A percentile compares a stretch with the other conserved stretches of the same genome.
phyloP scores from a whole-genome alignment of 1,139 yeast species.

The Debaryomyces coudertii region DNA sequence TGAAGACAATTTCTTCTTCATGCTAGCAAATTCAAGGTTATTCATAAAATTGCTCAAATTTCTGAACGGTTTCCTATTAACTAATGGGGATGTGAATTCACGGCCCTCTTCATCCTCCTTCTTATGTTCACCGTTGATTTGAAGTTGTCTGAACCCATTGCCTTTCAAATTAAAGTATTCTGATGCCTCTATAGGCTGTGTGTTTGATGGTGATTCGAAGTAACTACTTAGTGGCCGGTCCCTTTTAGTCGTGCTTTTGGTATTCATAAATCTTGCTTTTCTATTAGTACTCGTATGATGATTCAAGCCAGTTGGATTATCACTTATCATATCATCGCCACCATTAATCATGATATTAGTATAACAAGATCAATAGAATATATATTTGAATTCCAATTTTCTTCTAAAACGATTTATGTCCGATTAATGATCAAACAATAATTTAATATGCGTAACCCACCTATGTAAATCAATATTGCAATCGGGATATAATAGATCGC shows the following conservation, averaged over 20 bases:
- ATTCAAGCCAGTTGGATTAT: constrained; percentile 1
- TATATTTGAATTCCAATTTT: not conserved
- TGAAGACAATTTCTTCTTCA: constrained; percentile 25
- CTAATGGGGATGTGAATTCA: constrained; percentile 21
- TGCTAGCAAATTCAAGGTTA: constrained; percentile 27
- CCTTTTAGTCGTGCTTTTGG: constrained; percentile 19
- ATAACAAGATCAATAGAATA: not conserved
- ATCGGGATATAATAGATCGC: not conserved
- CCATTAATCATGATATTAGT: not conserved
- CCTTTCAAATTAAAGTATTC: constrained; percentile 7
- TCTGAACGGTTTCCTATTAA: constrained; percentile 29
- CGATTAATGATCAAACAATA: not conserved
- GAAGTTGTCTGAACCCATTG: constrained; percentile 4
- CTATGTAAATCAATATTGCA: not conserved
- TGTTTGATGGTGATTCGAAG: constrained; percentile 39
- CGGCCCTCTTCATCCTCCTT: constrained; percentile 15
- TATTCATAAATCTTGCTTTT: not conserved
- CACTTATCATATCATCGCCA: constrained; percentile 3
- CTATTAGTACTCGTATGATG: not conserved
- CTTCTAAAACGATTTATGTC: not conserved
- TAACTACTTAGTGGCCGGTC: constrained; percentile 34
- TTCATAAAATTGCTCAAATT: constrained; percentile 32
- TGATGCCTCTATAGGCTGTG: constrained; percentile 2
- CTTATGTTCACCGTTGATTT: constrained; percentile 2
- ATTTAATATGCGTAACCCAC: constrained; percentile 4